Base-by-base conservation (phyloP, 2,329 filamentous ascomycete genomes). In the Colletotrichum sp. region DNA sequence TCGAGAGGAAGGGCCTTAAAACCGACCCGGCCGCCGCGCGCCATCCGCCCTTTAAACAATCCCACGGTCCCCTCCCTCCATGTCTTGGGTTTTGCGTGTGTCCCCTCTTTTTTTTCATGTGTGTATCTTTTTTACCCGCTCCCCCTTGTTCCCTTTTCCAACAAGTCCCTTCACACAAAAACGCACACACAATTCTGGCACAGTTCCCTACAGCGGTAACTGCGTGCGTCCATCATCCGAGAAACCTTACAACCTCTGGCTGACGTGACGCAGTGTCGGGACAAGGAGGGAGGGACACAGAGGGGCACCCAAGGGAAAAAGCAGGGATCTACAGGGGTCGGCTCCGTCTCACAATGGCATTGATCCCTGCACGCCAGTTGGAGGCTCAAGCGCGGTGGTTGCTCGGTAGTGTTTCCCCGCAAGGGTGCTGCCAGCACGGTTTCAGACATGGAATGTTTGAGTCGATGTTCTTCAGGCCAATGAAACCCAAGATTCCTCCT, bases 361-460 rank as follows among this genome's bases (percentile, higher is more conserved):
- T 69, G 70, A 73, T 75, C 73, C 70, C 70, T 75, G 73, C 64
- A 75, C 70, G 70, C 70, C 73, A 75, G 64, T 26, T 58, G 64
- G 70, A 73, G 73, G 73, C 73, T 75, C 70, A 73, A 75, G 70
- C 73, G 73, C 73, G 55, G 28, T 66, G 38, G 38, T 48, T 65
- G 60, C 28, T 67, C 48, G 65, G 65, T n/a, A 67, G 43, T 64
- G 67, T 52, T 55, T 15, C 67, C 26, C 48, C 24, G 62, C 70
- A 75, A 70, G 73, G 73, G 56, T 73, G 36, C 21, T 68, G 70
- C 73, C 70, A 69, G 58, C 28, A 52, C 64, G 26, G 56, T 69
- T 64, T 38, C 73, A 73, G 73, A 75, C 70, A 55, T 69, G 73
- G 56, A 75, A 64, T 71, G 73, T 75, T 73, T 75, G 73, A 72